Evolutionary conservation across 1,284 basidiomycete species (phyloP).

Genomic region (Austroboletus olivaceoglutinosus): DNA sequence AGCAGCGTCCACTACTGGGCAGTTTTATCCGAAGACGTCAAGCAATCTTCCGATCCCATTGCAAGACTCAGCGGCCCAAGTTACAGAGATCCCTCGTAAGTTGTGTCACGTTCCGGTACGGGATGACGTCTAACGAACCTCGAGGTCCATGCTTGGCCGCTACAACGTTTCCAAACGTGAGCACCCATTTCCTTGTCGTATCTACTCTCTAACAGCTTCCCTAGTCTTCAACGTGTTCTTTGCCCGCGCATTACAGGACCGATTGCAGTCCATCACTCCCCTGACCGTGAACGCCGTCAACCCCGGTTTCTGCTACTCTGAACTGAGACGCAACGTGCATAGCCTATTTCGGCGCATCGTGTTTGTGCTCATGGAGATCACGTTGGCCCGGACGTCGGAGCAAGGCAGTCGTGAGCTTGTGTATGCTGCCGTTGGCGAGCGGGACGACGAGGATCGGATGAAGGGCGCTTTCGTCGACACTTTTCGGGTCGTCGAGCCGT

Average conservation of each 20-base stretch:
- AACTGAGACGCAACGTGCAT: slow-evolving; percentile 32
- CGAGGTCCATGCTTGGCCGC: slow-evolving; percentile 19
- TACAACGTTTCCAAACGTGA: slow-evolving; percentile 20
- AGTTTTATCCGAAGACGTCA: slow-evolving; percentile 22
- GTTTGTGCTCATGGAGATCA: slow-evolving; percentile 9
- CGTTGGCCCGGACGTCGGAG: slow-evolving; percentile 30
- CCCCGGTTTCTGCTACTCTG: slow-evolving; percentile 50
- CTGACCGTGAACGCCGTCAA: slow-evolving; percentile 40
- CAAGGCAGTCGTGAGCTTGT: slow-evolving; percentile 38
- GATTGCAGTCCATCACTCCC: slow-evolving; percentile 16
- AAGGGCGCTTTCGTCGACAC: slow-evolving; percentile 39
- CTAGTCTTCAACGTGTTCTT: slow-evolving; percentile 31
- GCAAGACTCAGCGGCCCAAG: slow-evolving; percentile 31
- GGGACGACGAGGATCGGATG: slow-evolving; percentile 30
- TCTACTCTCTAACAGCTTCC: background rate
- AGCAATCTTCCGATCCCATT: slow-evolving; percentile 31
- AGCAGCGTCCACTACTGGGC: slow-evolving; percentile 27
- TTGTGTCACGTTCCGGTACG: background rate
- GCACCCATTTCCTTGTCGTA: background rate
- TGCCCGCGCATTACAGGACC: slow-evolving; percentile 22
- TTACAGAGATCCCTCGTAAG: slow-evolving; percentile 30
- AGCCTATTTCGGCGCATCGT: slow-evolving; percentile 1
- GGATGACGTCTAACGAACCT: background rate
- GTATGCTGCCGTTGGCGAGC: slow-evolving; percentile 28
- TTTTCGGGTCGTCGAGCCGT: slow-evolving; percentile 36